Base-by-base conservation (phyloP, 441 rosid species). In the Aquilaria agallochum region DNA sequence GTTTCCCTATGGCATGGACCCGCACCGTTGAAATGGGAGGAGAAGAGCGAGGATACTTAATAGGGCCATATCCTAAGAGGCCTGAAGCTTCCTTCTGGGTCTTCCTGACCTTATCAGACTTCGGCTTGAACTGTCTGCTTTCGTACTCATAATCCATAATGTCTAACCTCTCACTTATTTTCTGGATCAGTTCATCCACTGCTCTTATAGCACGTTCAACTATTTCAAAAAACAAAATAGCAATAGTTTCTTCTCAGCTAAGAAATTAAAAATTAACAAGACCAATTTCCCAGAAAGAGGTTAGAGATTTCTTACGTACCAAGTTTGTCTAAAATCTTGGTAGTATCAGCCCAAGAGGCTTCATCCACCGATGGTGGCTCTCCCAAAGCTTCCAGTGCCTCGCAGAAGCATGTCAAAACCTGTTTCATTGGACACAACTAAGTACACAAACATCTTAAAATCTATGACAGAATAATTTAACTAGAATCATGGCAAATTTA, bases 141-240 rank as follows among this genome's bases (percentile, higher is more conserved):
- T 83, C 80, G 0, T 84, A 96, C 44, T 82, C 85, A 56, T 75
- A 89, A 60, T 88, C 97, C 81, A 76, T 81, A 76, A 70, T 73
- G 45, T 89, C 92, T 0, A 82, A 84, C 65, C 77, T 81, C 44
- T 88, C 90, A 59, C 74, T 73, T 3, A 84, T 72, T 67, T 81
- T 68, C 71, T 72, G 80, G 6, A 85, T 89, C 74, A 94, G 57
- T 68, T 84, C 83, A 67, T 79, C 80, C 10, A 94, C 80, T 51
- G 81, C 77, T 14, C 78, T 84, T 71, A 91, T 40, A 44, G 80
- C 87, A 31, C 72, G 68, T 68, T 86, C 92, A 63, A 84, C 97
- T 90, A 72, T 30, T 13, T 49, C 8, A 44, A 56, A 55, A 51
- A n/a, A 10, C 32, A 13, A 30, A 10, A 20, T 9, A 47, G 30